Conservation (phyloP, 2,329 filamentous ascomycete species). For the Albifimbria verrucaria region DNA sequence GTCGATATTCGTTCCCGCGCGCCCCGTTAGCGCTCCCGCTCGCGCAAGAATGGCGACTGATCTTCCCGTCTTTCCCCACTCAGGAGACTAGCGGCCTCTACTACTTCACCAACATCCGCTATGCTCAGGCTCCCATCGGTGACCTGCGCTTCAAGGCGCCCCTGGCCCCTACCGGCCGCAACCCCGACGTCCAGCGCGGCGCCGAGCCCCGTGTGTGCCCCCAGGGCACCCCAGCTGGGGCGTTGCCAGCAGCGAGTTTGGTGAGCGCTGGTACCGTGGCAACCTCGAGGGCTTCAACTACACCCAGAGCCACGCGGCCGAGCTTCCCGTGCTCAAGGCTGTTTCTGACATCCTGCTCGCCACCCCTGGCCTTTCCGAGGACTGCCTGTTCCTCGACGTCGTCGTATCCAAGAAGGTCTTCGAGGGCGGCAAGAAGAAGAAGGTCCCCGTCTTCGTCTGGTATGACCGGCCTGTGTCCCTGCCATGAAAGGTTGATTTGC, state of each 20-base stretch:
- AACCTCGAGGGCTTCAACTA: not conserved
- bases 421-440: slow-evolving; percentile 9
- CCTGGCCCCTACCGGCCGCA: slow-evolving; percentile 16
- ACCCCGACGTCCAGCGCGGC: slow-evolving; percentile 25
- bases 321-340: not conserved
- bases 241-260: slow-evolving; percentile 1
- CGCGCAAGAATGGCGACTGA: not conserved
- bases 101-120: slow-evolving; percentile 34
- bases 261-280: not conserved
- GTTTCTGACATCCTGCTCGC: not conserved
- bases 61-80: no score
- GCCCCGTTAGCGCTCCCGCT: not conserved
- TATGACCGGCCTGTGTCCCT: not conserved
- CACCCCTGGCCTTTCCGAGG: slow-evolving; percentile 24
- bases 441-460: not conserved
- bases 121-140: slow-evolving; percentile 28
- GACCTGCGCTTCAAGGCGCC: slow-evolving; percentile 27
- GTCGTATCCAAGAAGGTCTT: slow-evolving; percentile 37
- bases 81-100: slow-evolving; percentile 24
- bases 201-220: slow-evolving; percentile 15
- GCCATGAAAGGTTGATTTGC: slow-evolving; percentile 1
- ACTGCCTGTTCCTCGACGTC: slow-evolving; percentile 45
- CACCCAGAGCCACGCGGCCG: not conserved
- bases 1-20: not conserved
- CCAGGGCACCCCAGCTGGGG: slow-evolving; percentile 19